Conservation (phyloP, 1,284 basidiomycete genomes). For the Rhodotorula sp. region DNA sequence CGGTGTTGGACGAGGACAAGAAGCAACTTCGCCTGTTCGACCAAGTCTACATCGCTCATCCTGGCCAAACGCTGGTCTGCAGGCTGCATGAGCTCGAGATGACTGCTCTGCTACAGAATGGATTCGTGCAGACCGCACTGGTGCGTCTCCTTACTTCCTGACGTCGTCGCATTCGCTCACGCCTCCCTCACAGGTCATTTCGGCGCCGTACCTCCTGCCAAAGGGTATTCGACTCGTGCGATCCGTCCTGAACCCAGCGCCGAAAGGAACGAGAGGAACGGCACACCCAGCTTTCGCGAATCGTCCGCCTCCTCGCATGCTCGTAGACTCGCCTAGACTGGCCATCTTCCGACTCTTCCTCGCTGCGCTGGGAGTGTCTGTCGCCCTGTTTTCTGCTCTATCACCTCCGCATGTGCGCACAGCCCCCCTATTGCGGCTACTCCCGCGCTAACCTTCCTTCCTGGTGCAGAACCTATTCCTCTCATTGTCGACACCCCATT, state of each 20-base stretch:
- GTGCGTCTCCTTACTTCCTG: not conserved
- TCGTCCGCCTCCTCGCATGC: not conserved
- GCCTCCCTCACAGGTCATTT: conserved; percentile 6
- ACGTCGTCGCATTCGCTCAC: not conserved
- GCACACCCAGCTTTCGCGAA: not conserved
- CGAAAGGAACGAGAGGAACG: not conserved
- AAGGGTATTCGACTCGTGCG: not conserved
- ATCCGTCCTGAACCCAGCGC: conserved; percentile 10
- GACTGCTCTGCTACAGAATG: not conserved
- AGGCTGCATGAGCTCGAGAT: not conserved
- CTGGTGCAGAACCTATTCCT: conserved; percentile 34
- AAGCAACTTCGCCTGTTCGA: not conserved
- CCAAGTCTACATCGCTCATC: not conserved
- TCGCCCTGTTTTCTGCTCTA: conserved; percentile 20
- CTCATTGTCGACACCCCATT: conserved; percentile 19
- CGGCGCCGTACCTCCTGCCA: conserved; percentile 15
- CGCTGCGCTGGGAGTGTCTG: conserved; percentile 18
- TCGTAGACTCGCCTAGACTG: not conserved
- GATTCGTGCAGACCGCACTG: conserved; percentile 6
- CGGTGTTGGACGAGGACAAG: not conserved
- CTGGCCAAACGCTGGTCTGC: not conserved
- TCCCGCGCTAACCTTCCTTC: not conserved
- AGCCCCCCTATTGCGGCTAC: not conserved
- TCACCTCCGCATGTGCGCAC: conserved; percentile 14
- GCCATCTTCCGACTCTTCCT: conserved; percentile 24